Conservation (phyloP, 139 green algal species). For the Chlorella sp. region DNA sequence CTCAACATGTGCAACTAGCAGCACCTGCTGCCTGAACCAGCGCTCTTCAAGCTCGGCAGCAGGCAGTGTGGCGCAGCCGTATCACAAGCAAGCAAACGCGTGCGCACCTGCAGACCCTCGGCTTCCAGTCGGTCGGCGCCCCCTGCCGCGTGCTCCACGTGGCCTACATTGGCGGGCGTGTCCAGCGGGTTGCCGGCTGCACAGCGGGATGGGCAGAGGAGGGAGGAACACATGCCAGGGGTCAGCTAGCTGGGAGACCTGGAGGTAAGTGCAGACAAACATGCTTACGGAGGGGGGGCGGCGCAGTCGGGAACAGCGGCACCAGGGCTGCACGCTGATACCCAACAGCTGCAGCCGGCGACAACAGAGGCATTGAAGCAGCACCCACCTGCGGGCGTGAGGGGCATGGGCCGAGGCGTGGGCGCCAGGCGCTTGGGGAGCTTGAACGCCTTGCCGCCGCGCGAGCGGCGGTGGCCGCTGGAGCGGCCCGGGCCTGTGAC, state of each 20-base stretch:
- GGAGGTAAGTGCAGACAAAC: too few species aligned
- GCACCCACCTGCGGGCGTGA: constrained; percentile 29
- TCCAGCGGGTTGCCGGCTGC: constrained; percentile 41
- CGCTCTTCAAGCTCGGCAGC: too few species aligned
- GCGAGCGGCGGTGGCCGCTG: background rate
- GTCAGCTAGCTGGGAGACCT: background rate
- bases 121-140: constrained; percentile 33
- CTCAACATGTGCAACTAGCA: too few species aligned
- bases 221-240: background rate
- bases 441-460: constrained; percentile 15
- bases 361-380: background rate
- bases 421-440: background rate
- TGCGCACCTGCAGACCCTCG: constrained; percentile 26
- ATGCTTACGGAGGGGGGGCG: too few species aligned
- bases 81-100: too few species aligned
- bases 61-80: too few species aligned
- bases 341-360: background rate
- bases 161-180: constrained; percentile 30
- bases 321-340: too few species aligned
- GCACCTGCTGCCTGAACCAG: too few species aligned
- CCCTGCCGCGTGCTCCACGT: background rate
- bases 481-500: background rate
- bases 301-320: too few species aligned
- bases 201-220: background rate
- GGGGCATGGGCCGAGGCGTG: constrained; percentile 5